Evolutionary conservation across 2,329 filamentous ascomycete species (phyloP).

Genomic region (Talaromyces sp.): DNA sequence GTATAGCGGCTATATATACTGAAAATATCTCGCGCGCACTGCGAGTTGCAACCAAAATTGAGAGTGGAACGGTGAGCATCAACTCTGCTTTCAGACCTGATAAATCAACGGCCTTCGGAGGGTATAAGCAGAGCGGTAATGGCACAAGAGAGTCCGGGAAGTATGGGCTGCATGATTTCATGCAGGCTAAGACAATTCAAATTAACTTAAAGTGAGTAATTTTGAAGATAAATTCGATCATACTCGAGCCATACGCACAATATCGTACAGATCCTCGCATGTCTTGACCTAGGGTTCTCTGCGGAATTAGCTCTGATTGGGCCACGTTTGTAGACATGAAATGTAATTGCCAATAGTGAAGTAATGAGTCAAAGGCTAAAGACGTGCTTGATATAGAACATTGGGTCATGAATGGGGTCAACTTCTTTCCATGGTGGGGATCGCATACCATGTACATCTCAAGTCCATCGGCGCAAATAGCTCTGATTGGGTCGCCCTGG

Average conservation of each 20-base stretch:
- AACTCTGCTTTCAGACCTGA: slow-evolving; percentile 24
- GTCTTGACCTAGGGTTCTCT: too few species aligned
- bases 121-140: slow-evolving; percentile 75
- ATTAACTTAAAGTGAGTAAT: background rate
- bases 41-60: slow-evolving; percentile 20
- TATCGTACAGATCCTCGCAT: too few species aligned
- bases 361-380: background rate
- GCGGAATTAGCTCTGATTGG: too few species aligned
- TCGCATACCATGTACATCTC: background rate
- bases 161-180: slow-evolving; percentile 65
- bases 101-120: slow-evolving; percentile 58
- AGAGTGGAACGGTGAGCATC: slow-evolving; percentile 23
- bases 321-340: too few species aligned
- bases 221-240: background rate
- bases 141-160: slow-evolving; percentile 69
- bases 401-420: background rate
- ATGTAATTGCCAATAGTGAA: too few species aligned
- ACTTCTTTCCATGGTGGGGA: background rate
- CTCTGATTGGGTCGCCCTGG: background rate
- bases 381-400: background rate
- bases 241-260: too few species aligned
- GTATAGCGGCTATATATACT: slow-evolving; percentile 20
- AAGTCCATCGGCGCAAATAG: background rate
- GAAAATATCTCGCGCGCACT: slow-evolving; percentile 20
- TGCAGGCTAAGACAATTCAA: slow-evolving; percentile 62